Conservation (phyloP, 805 yeast species). For the Suhomyces faveliae region DNA sequence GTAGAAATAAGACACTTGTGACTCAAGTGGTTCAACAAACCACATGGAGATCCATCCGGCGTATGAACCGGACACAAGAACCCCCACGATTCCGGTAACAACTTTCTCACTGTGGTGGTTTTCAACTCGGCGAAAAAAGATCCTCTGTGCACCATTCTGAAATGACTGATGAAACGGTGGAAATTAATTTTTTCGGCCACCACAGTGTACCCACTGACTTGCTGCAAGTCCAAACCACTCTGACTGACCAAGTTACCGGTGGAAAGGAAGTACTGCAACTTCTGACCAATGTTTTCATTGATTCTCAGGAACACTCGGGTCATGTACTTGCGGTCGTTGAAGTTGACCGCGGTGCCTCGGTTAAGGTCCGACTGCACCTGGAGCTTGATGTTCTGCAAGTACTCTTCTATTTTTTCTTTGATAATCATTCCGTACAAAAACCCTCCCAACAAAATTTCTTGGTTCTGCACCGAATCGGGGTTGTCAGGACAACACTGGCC, state of each 20-base stretch:
- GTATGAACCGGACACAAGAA: slow-evolving; percentile 98
- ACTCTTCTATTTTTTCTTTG: slow-evolving; percentile 95
- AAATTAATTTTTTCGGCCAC: slow-evolving; percentile 98
- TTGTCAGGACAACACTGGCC: slow-evolving; percentile 97
- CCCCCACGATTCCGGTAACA: slow-evolving; percentile 98
- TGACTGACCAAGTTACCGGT: slow-evolving; percentile 97
- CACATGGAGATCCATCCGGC: slow-evolving; percentile 99
- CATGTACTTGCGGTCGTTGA: slow-evolving; percentile 81
- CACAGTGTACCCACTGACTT: slow-evolving; percentile 96
- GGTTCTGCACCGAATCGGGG: slow-evolving; percentile 99
- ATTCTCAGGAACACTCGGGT: slow-evolving; percentile 71
- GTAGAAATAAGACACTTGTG: slow-evolving; percentile 92
- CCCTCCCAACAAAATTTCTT: slow-evolving; percentile 93
- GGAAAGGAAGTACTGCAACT: slow-evolving; percentile 88
- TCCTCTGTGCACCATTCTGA: slow-evolving; percentile 99
- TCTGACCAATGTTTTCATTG: slow-evolving; percentile 92
- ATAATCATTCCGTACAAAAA: slow-evolving; percentile 94
- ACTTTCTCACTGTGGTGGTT: slow-evolving; percentile 94
- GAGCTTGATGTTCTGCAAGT: slow-evolving; percentile 64
- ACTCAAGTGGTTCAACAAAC: slow-evolving; percentile 92
- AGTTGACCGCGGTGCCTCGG: slow-evolving; percentile 79
- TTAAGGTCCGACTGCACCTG: slow-evolving; percentile 79
- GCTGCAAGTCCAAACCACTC: slow-evolving; percentile 96
- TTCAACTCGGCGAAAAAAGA: slow-evolving; percentile 97
- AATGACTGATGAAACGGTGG: slow-evolving; percentile 96